Base-by-base conservation (phyloP, 768 basidiomycete species). In the Trametopsis cervina region DNA sequence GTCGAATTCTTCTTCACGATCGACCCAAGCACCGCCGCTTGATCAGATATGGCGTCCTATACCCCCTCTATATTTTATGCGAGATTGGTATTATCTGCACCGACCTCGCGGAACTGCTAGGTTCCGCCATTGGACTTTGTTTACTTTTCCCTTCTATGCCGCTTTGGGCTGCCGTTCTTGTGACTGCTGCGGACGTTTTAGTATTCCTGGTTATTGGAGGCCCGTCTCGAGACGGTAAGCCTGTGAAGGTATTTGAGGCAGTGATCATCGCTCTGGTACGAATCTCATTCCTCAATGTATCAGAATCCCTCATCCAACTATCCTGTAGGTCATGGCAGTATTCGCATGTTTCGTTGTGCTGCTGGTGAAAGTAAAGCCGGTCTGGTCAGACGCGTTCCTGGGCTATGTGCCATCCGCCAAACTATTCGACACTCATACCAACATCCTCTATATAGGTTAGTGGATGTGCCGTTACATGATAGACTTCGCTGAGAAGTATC, bases 311-410 rank as follows among this genome's bases (percentile, higher is more conserved):
- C 52, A 71, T n/a, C 50, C 81, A 12, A 82, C 85, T 42, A 73
- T 73, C 44, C 65, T 50, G 4, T 40, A 56, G 62, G 55, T 57
- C 10, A 46, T 54, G 26, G 51, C 53, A 78, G 84, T 93, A 0
- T 74, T 96, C 29, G 68, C 84, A 25, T 88, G 83, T 63, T 87
- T 94, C 72, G 66, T 76, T 38, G 68, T 92, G 17, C 75, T 96
- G 50, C 77, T 93, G 38, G 70, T 83, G 23, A 80, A 74, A 57
- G 73, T 90, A 10, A 53, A 78, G 22, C 78, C 91, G 2, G 56
- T 81, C 44, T 92, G 90, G 90, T 70, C 65, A 6, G 57, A 77
- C 25, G 81, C 81, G 5, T 92, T 95, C 64, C 56, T 73, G 15
- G 91, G 90, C 9, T 90, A 75, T 58, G 57, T 91, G 17, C 89